Conservation (phyloP, 2,329 filamentous ascomycete species). For the Paracamarosporium sp. region DNA sequence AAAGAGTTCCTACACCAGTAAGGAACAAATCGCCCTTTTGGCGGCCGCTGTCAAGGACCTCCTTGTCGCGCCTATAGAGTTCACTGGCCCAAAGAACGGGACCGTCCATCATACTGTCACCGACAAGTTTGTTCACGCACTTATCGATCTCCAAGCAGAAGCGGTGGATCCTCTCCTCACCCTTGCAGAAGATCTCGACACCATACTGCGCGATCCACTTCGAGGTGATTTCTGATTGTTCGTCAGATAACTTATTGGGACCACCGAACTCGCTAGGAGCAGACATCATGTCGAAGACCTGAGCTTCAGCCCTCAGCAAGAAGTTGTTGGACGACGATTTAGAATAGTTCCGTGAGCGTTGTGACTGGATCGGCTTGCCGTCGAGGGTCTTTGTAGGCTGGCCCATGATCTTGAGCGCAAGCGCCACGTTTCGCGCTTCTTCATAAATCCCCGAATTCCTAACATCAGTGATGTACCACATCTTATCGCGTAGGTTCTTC, state of each 20-base stretch:
- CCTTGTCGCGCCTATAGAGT: constrained; percentile 80
- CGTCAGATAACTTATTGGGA: constrained; percentile 93
- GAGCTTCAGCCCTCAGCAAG: constrained; percentile 80
- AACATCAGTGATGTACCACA: constrained; percentile 98
- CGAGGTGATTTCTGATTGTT: constrained; percentile 84
- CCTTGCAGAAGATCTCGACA: constrained; percentile 92
- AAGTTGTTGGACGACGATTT: constrained; percentile 62
- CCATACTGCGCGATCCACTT: constrained; percentile 82
- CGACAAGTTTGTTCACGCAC: constrained; percentile 84
- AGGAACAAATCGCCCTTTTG: constrained; percentile 58
- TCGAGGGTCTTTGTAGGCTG: constrained; percentile 54
- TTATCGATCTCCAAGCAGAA: constrained; percentile 90
- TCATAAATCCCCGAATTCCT: constrained; percentile 89
- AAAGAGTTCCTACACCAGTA: constrained; percentile 55
- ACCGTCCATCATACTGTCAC: constrained; percentile 81
- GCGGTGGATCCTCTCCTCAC: constrained; percentile 92
- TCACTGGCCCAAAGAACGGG: constrained; percentile 93
- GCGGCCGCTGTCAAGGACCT: constrained; percentile 60
- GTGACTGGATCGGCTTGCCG: constrained; percentile 47
- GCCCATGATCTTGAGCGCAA: constrained; percentile 91
- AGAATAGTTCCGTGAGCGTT: constrained; percentile 51
- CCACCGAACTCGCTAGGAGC: constrained; percentile 84
- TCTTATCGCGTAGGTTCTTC: constrained; percentile 85
- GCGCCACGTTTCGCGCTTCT: constrained; percentile 82
- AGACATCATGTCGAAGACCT: constrained; percentile 86